Percentiles rank a stretch among this genome's conserved stretches.
Conservation (phyloP, 495 filamentous ascomycete genomes). For the Xylaria palmicola region DNA sequence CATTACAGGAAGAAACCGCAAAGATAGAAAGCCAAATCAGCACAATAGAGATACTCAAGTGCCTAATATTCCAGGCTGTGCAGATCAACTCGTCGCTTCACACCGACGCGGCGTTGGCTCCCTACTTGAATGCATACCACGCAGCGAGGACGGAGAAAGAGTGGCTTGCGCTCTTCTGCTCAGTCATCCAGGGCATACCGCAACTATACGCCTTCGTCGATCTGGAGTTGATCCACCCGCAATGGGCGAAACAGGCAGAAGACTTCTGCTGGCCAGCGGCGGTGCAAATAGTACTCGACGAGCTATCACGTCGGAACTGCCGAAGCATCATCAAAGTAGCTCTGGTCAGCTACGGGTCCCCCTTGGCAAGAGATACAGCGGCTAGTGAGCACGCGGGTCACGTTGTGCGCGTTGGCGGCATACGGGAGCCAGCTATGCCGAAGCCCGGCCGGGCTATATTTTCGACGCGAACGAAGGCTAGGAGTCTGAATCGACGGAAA, state of each 20-base stretch:
- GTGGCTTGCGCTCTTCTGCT: neutral
- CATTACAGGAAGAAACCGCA: neutral
- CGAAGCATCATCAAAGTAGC: neutral
- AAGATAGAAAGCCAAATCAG: neutral
- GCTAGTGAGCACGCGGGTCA: too few relatives aligned
- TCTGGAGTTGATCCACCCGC: neutral
- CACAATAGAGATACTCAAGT: neutral
- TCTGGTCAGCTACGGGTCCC: neutral
- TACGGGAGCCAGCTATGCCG: too few relatives aligned
- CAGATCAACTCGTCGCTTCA: neutral
- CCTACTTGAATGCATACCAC: neutral
- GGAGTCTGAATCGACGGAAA: too few relatives aligned
- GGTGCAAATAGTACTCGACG: neutral
- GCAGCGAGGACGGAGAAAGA: neutral
- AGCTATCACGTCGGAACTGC: neutral
- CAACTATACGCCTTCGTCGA: neutral
- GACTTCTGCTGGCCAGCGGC: neutral
- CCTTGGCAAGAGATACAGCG: too few relatives aligned
- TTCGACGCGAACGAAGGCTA: too few relatives aligned
- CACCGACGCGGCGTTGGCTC: neutral
- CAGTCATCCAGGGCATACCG: neutral
- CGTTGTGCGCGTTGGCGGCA: too few relatives aligned
- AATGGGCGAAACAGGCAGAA: neutral
- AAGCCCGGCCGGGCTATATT: too few relatives aligned
- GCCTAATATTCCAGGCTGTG: neutral